These are phyloP conservation scores for Blastobotrys serpentis DNA, from an alignment of 1,139 yeast genomes.

Conservation along the genomic window DNA sequence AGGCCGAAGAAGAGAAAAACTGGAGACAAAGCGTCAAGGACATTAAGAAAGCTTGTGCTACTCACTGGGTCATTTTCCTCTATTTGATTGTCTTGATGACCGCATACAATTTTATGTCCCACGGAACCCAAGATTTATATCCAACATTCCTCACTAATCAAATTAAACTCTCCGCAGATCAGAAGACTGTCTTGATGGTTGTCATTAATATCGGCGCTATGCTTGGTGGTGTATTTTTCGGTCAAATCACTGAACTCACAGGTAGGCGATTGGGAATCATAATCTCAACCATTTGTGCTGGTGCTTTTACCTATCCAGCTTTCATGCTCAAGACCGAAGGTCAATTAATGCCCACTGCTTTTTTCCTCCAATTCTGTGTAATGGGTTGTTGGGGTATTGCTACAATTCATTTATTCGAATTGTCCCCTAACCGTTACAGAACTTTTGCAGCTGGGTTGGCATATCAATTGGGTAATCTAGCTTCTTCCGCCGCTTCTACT, in stretches of 20 bases:
- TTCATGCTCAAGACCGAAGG: constrained; percentile 42
- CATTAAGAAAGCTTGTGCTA: constrained; percentile 35
- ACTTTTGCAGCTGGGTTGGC: constrained; percentile 52
- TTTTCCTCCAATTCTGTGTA: constrained; percentile 53
- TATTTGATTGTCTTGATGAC: constrained; percentile 50
- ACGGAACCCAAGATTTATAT: constrained; percentile 55
- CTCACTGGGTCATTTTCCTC: constrained; percentile 47
- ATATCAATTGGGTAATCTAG: constrained; percentile 59
- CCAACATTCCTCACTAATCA: constrained; percentile 51
- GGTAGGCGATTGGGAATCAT: constrained; percentile 51
- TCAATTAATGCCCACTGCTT: constrained; percentile 50
- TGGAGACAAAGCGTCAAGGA: constrained; percentile 21
- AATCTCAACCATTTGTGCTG: constrained; percentile 47
- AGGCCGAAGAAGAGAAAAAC: constrained; percentile 10
- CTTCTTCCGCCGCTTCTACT: constrained; percentile 55
- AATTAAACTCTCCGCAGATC: constrained; percentile 39
- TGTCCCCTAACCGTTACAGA: constrained; percentile 53
- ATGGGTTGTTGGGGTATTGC: constrained; percentile 55
- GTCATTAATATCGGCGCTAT: constrained; percentile 54
- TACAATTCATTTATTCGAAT: constrained; percentile 53
- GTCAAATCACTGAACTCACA: constrained; percentile 46
- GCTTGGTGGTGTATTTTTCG: constrained; percentile 50
- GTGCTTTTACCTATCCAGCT: constrained; percentile 56
- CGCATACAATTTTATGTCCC: constrained; percentile 53
- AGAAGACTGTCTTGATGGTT: constrained; percentile 48